phyloP scores from a whole-genome alignment of 192 early-diverging fungal genomes.

The Mortierella alpina region DNA sequence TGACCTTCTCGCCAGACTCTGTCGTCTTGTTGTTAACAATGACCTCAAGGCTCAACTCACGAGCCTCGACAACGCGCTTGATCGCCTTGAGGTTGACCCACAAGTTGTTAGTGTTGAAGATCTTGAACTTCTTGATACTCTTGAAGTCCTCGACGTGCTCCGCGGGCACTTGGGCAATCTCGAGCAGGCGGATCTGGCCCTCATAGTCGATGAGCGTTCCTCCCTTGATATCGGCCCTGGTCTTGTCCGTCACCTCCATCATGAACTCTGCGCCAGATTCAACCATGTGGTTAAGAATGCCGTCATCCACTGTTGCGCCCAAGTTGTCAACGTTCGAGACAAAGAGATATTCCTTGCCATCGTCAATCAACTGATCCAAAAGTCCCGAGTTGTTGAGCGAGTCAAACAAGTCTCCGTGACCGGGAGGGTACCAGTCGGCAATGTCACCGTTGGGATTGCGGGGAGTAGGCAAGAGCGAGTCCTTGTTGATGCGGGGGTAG shows the following conservation, averaged over 20 bases:
- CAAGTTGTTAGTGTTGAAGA: conserved; percentile 98
- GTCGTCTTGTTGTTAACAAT: conserved; percentile 98
- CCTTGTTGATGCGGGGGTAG: conserved; percentile 93
- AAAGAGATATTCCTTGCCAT: conserved; percentile 99
- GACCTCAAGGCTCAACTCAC: conserved; percentile 87
- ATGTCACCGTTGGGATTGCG: conserved; percentile 73
- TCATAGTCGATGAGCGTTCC: conserved; percentile 99
- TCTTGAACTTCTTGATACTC: conserved; percentile 99
- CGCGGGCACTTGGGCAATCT: conserved; percentile 98
- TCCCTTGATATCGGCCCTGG: conserved; percentile 99
- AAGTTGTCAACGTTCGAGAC: conserved; percentile 99
- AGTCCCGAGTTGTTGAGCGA: conserved; percentile 91
- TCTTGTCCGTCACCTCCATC: conserved; percentile 99
- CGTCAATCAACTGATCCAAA: conserved; percentile 90
- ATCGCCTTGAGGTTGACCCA: conserved; percentile 89
- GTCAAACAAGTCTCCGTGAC: conserved; percentile 99
- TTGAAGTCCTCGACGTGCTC: conserved; percentile 99
- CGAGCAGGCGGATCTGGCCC: conserved; percentile 89
- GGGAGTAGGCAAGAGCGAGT: conserved; percentile 89
- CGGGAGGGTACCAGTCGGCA: conserved; percentile 93
- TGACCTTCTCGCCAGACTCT: conserved; percentile 93
- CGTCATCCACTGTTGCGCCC: conserved; percentile 95
- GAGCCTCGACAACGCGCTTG: conserved; percentile 84
- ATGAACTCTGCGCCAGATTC: conserved; percentile 90
- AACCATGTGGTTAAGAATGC: conserved; percentile 93